Percentiles rank a stretch among this genome's conserved stretches.
Evolutionary conservation across 495 filamentous ascomycete species (phyloP).

Genomic region (Glarea lozoyensis): DNA sequence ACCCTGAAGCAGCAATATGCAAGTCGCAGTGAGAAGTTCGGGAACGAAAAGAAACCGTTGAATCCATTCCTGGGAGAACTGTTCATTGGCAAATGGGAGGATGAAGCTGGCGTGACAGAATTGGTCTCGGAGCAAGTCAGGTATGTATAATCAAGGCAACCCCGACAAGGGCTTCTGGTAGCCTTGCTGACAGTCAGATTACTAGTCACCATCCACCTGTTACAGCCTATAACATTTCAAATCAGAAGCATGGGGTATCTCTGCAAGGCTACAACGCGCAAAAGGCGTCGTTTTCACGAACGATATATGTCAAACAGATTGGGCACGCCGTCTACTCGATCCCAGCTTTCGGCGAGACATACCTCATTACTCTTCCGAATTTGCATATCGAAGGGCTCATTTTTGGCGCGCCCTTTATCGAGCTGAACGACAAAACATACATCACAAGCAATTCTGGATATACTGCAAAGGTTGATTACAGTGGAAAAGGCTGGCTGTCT

Average conservation of each 20-base stretch:
- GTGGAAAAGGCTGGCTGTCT: conserved; percentile 87
- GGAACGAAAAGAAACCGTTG: conserved; percentile 97
- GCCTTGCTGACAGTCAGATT: too few species aligned
- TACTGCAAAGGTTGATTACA: conserved; percentile 87
- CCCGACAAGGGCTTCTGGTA: too few species aligned
- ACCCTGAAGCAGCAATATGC: conserved; percentile 92
- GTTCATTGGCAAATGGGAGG: conserved; percentile 64
- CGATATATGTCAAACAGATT: conserved; percentile 95
- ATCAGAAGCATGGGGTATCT: conserved; percentile 73
- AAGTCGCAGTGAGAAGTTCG: conserved; percentile 69
- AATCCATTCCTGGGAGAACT: conserved; percentile 91
- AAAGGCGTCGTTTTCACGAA: conserved; percentile 88
- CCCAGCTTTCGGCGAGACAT: conserved; percentile 61
- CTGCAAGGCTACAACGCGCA: conserved; percentile 97
- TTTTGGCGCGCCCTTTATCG: conserved; percentile 87
- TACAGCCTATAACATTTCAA: conserved; percentile 89
- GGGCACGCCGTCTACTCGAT: conserved; percentile 82
- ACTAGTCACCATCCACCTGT: conserved; percentile 96
- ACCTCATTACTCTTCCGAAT: conserved; percentile 85
- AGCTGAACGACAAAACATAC: conserved; percentile 75
- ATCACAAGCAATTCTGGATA: conserved; percentile 85
- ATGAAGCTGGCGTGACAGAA: conserved; percentile 57
- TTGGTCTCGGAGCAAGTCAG: conserved; percentile 76
- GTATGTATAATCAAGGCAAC: conserved; percentile 58
- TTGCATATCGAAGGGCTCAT: conserved; percentile 95